These are phyloP conservation scores for Cymbopogon citratus DNA, from an alignment of 176 grass and related monocot species.

Conservation along the genomic window DNA sequence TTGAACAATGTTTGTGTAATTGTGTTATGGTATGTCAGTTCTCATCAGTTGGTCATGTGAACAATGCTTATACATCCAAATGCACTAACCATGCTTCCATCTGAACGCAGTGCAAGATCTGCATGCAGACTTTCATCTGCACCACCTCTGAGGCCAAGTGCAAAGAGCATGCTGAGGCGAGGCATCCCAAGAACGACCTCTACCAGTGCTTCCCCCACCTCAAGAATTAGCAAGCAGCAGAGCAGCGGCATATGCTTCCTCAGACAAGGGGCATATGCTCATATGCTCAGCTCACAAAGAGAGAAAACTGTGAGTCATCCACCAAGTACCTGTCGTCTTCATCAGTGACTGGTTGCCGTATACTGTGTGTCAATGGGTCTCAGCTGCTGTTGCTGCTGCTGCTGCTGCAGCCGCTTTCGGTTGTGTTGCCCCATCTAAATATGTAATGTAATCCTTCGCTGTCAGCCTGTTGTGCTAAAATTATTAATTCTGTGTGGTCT, in stretches of 20 bases:
- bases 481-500: not conserved
- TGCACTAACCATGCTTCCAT: not conserved
- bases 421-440: constrained; percentile 47
- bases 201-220: constrained; percentile 88
- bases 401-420: constrained; percentile 27
- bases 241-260: constrained; percentile 20
- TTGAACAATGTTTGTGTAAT: not conserved
- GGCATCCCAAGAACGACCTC: constrained; percentile 81
- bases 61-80: not conserved
- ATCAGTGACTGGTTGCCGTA: constrained; percentile 33
- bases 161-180: constrained; percentile 94
- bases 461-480: constrained; percentile 38
- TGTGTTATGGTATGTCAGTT: not conserved
- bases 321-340: not conserved
- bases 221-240: constrained; percentile 49
- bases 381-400: constrained; percentile 14
- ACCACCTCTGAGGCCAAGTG: constrained; percentile 97
- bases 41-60: not conserved
- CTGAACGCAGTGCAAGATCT: constrained; percentile 88
- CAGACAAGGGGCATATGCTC: constrained; percentile 14
- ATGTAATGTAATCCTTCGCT: constrained; percentile 29
- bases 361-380: constrained; percentile 34
- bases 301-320: not conserved
- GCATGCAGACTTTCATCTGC: constrained; percentile 99
- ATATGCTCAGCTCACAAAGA: not conserved